phyloP scores from a whole-genome alignment of 106 monocot genomes.

The Platanthera zijinensis region DNA sequence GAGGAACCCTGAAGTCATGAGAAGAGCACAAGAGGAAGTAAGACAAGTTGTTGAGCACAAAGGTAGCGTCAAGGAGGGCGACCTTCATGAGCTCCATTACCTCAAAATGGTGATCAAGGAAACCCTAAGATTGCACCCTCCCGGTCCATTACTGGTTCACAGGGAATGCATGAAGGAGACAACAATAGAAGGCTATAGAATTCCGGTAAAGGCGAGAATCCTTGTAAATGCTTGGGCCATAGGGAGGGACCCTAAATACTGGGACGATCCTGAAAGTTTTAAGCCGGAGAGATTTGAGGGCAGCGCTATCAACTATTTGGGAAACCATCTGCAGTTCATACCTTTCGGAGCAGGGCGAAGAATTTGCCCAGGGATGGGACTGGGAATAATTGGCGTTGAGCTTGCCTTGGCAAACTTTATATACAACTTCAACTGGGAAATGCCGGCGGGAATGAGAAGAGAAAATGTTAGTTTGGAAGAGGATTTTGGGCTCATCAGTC shows the following conservation, averaged over 20 bases:
- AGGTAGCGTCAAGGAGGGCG: conserved; percentile 37
- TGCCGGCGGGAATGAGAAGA: too few relatives aligned
- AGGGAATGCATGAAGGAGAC: conserved; percentile 26
- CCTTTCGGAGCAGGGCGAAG: conserved; percentile 32
- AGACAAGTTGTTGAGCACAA: conserved; percentile 34
- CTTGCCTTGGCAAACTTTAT: too few relatives aligned
- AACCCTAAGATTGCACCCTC: conserved; percentile 51
- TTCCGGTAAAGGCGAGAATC: conserved; percentile 8
- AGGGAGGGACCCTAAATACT: conserved; percentile 23
- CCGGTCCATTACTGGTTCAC: conserved; percentile 36
- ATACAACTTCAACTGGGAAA: too few relatives aligned
- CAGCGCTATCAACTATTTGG: conserved; percentile 31
- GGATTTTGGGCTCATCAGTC: too few relatives aligned
- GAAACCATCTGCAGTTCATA: conserved; percentile 33
- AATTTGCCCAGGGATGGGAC: conserved; percentile 22
- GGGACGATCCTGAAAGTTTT: conserved; percentile 40
- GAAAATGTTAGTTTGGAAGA: too few relatives aligned
- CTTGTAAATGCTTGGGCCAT: conserved; percentile 33
- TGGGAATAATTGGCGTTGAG: too few relatives aligned
- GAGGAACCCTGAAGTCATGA: conserved; percentile 34
- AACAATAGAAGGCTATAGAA: conserved; percentile 24
- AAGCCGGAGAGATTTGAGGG: conserved; percentile 45
- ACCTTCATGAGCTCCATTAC: conserved; percentile 27
- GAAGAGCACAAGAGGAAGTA: conserved; percentile 39
- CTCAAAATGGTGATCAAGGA: conserved; percentile 45